Base-by-base conservation (phyloP, 2,329 filamentous ascomycete genomes). In the Rosellinia necatrix region DNA sequence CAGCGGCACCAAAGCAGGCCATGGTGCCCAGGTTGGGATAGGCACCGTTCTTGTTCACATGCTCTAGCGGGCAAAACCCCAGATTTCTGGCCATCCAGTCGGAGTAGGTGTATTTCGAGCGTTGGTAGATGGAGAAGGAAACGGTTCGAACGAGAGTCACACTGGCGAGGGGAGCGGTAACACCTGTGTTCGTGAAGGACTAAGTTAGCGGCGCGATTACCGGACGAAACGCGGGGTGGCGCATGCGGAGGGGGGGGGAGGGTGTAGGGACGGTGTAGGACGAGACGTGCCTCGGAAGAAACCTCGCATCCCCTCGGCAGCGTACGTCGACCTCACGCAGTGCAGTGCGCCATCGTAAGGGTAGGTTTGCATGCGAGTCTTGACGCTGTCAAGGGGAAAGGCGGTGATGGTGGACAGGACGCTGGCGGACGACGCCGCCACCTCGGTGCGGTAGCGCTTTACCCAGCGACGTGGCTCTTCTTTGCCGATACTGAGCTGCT, bases 351-450 rank as follows among this genome's bases (percentile, higher is more conserved):
- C 90, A 63, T 82, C 80, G 75, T 89, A 92, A 61, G 88, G 85
- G 74, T 94, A 93, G 63, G 89, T 90, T 77, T 96, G 91, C 85
- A 94, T 91, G 68, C 91, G 89, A 53, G 89, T 92, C 79, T 96
- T 96, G 71, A 93, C 88, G 67, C 91, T 93, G 72, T 96, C 91
- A 64, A 96, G 83, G 19, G 91, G 91, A 70, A 93, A 96, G n/a
- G 90, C 88, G 63, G 83, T 80, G 69, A 91, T 81, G 37, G 90
- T 94, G 32, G 89, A 91, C 53, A 93, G 79, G 63, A 92, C 80
- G 72, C 88, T 92, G 70, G 88, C 89, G 34, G 85, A 80, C 73
- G 87, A 89, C 40, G 91, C 90, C 59, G 90, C 85, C 63, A 94
- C 85, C 75, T 93, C 89, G 44, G 88, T 92, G 63, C 89, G 84